These are phyloP conservation scores for Xylariaceae sp. DNA, from an alignment of 2,329 filamentous ascomycete genomes.

Conservation along the genomic window DNA sequence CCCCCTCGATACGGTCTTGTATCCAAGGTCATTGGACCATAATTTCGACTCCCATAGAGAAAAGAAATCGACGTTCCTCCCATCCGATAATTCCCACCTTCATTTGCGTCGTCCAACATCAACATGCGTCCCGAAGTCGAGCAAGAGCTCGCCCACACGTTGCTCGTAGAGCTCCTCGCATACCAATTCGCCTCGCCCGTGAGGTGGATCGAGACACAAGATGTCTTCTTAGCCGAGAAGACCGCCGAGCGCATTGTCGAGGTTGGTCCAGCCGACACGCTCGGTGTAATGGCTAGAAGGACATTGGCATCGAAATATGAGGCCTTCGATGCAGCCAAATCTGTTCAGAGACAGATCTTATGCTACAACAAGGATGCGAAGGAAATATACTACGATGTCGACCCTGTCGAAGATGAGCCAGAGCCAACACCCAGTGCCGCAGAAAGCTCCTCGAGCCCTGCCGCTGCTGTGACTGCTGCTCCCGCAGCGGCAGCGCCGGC, in stretches of 20 bases:
- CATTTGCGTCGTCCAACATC: constrained; percentile 25
- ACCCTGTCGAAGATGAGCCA: constrained; percentile 87
- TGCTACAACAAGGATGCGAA: constrained; percentile 99
- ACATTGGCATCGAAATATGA: constrained; percentile 97
- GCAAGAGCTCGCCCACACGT: constrained; percentile 97
- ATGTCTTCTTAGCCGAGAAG: constrained; percentile 97
- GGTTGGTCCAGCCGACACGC: constrained; percentile 91
- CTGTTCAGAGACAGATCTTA: constrained; percentile 92
- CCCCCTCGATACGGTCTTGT: not conserved
- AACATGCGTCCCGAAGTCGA: constrained; percentile 97
- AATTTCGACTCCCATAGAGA: not conserved
- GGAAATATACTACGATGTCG: constrained; percentile 98
- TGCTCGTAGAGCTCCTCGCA: constrained; percentile 96
- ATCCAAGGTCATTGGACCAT: not conserved
- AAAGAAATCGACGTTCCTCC: no score
- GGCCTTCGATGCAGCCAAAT: constrained; percentile 95
- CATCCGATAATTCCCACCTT: not conserved
- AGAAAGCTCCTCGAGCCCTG: constrained; percentile 34
- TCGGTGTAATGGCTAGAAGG: constrained; percentile 95
- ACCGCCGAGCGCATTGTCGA: constrained; percentile 96
- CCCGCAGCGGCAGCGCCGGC: constrained; percentile 50
- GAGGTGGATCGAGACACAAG: constrained; percentile 99
- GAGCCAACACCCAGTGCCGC: constrained; percentile 53
- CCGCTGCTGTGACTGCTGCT: constrained; percentile 47
- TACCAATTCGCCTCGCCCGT: constrained; percentile 99